Conservation (phyloP, 2,329 filamentous ascomycete species). For the Pseudogymnoascus sp. region DNA sequence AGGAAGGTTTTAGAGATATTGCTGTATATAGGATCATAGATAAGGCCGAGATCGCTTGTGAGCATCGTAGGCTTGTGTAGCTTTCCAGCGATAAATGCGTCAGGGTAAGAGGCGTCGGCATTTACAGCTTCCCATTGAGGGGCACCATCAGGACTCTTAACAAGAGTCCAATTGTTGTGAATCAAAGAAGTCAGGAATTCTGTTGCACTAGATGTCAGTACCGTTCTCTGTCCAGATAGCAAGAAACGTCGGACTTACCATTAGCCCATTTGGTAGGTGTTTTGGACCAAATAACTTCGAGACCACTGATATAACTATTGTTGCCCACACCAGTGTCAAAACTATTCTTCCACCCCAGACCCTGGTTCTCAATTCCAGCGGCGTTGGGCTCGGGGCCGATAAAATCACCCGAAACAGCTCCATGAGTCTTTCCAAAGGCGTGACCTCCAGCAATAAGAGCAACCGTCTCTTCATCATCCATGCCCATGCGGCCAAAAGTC, state of each 20-base stretch:
- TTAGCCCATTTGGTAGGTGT: slow-evolving; percentile 51
- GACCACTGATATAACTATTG: slow-evolving; percentile 47
- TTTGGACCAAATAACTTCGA: slow-evolving; percentile 51
- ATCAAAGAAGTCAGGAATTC: slow-evolving; percentile 49
- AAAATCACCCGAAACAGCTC: slow-evolving; percentile 43
- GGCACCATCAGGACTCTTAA: slow-evolving; percentile 47
- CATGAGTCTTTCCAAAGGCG: slow-evolving; percentile 53
- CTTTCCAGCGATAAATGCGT: slow-evolving; percentile 45
- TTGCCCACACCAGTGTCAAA: slow-evolving; percentile 43
- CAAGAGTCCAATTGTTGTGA: slow-evolving; percentile 50
- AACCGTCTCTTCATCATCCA: slow-evolving; percentile 54
- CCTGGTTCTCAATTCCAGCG: slow-evolving; percentile 40
- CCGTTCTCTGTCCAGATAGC: not conserved
- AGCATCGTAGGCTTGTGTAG: slow-evolving; percentile 47
- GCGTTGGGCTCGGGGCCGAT: slow-evolving; percentile 43
- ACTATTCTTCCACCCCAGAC: slow-evolving; percentile 48
- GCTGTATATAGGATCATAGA: slow-evolving; percentile 46
- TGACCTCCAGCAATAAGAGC: slow-evolving; percentile 52
- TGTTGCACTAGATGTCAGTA: not conserved
- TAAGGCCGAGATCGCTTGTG: slow-evolving; percentile 47
- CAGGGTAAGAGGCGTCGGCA: slow-evolving; percentile 42
- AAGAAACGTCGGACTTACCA: slow-evolving; percentile 17
- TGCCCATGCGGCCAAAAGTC: slow-evolving; percentile 53
- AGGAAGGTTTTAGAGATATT: slow-evolving; percentile 38
- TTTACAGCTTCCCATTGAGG: slow-evolving; percentile 44